A percentile compares a stretch with the other conserved stretches of the same genome.
phyloP scores from a whole-genome alignment of 257 asterid species.

The Solanum sejunctum region DNA sequence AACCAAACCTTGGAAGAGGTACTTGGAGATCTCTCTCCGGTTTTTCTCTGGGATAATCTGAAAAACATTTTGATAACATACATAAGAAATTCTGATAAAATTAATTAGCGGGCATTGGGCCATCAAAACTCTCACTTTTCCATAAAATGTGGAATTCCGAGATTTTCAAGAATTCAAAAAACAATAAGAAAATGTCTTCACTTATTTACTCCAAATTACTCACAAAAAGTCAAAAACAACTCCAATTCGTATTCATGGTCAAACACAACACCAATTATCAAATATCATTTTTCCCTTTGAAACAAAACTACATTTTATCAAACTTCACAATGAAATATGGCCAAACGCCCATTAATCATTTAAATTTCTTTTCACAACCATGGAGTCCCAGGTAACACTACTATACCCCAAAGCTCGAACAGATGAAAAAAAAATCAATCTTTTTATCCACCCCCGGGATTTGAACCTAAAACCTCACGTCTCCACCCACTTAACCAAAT shows the following conservation, averaged over 20 bases:
- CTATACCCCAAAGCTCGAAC: background rate
- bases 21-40: background rate
- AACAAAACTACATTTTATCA: too few species aligned
- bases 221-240: too few species aligned
- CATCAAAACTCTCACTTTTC: too few species aligned
- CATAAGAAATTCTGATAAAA: background rate
- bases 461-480: background rate
- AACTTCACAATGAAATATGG: too few species aligned
- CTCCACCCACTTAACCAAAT: background rate
- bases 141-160: too few species aligned
- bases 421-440: background rate
- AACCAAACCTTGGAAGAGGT: background rate
- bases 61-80: background rate
- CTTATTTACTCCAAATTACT: too few species aligned
- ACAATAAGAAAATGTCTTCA: too few species aligned
- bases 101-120: background rate
- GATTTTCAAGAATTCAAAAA: too few species aligned
- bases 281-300: too few species aligned
- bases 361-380: background rate
- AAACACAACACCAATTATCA: too few species aligned
- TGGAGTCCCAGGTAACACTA: background rate
- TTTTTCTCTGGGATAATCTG: background rate
- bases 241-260: too few species aligned
- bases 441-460: background rate
- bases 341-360: background rate